Evolutionary conservation across 2,329 filamentous ascomycete genomes (phyloP).

Genomic region (Colletotrichum neosansevieriae): DNA sequence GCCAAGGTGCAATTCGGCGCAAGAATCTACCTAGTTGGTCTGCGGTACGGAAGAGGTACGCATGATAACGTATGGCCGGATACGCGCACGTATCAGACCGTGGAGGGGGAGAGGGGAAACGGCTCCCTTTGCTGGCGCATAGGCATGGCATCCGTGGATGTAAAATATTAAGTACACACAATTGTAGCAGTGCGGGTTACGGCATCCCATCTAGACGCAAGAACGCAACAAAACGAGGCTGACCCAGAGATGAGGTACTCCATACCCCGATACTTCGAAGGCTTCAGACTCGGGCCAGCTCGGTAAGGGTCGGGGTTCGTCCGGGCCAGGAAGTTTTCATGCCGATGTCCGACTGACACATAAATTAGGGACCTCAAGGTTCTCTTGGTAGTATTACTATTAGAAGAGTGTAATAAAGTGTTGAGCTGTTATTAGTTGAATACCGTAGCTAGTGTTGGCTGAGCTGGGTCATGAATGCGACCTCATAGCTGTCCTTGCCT

Average conservation of each 20-base stretch:
- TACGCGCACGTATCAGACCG: slow-evolving; percentile 7
- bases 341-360: not conserved
- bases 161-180: no score
- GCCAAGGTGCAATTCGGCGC: not conserved
- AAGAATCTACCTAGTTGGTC: no score
- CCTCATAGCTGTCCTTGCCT: no score
- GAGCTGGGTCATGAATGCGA: not conserved
- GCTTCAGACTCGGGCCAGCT: not conserved
- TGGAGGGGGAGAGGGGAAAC: not conserved
- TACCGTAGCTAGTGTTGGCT: no score
- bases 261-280: not conserved
- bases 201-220: slow-evolving; percentile 4
- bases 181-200: no score
- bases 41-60: no score
- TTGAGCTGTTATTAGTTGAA: no score
- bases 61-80: not conserved
- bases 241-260: no score
- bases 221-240: not conserved
- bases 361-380: slow-evolving; percentile 18
- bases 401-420: no score
- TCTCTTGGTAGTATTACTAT: not conserved
- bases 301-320: not conserved
- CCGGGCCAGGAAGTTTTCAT: not conserved
- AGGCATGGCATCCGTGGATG: not conserved
- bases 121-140: not conserved